Conservation (phyloP, 2,329 filamentous ascomycete species). For the Microdochium trichocladiopsis region DNA sequence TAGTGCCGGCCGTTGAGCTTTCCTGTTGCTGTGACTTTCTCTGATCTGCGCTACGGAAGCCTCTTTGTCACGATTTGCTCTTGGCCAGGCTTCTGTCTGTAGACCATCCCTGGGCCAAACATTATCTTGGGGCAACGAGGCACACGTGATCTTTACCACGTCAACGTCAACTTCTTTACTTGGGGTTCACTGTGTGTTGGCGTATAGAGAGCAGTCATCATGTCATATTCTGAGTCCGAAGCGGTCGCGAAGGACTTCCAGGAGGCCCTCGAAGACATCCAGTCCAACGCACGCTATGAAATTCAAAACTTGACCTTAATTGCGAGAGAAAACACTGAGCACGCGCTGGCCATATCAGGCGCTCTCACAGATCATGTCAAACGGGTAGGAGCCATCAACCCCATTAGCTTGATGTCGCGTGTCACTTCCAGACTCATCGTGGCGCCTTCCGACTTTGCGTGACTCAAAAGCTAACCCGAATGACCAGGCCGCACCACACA, state of each 20-base stretch:
- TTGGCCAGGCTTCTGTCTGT: not conserved
- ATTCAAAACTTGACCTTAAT: conserved; percentile 97
- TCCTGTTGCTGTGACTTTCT: not conserved
- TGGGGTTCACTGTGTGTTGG: not conserved
- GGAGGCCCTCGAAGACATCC: conserved; percentile 85
- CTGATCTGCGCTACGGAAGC: not conserved
- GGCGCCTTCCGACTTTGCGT: conserved; percentile 1
- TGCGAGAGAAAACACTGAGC: conserved; percentile 93
- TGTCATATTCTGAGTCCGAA: conserved; percentile 49
- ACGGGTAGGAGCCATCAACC: conserved; percentile 61
- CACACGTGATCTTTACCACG: not conserved
- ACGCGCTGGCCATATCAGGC: conserved; percentile 87
- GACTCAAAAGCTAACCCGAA: conserved; percentile 28
- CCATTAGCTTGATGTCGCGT: conserved; percentile 3
- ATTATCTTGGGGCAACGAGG: not conserved
- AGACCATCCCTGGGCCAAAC: not conserved
- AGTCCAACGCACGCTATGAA: conserved; percentile 85
- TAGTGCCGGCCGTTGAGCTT: not conserved
- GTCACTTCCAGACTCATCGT: conserved; percentile 10
- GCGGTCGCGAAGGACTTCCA: conserved; percentile 95
- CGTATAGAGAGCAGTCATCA: not conserved
- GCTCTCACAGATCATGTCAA: conserved; percentile 90
- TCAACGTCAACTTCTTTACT: not conserved
- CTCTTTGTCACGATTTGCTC: not conserved
- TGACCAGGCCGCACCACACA: conserved; percentile 70